Evolutionary conservation across 345 rosid species (phyloP).

Genomic region (Brassica cretica): DNA sequence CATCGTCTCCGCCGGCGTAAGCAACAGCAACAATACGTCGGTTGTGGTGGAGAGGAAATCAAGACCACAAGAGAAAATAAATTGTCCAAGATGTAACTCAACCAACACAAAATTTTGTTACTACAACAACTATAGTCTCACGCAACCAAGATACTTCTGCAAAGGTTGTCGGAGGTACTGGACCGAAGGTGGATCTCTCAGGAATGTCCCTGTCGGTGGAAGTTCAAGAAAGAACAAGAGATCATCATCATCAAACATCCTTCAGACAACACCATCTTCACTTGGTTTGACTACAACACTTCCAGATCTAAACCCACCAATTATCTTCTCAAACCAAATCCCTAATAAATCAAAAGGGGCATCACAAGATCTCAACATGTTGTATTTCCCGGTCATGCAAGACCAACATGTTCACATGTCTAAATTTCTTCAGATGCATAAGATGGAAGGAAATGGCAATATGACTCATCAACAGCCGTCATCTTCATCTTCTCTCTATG

Average conservation of each 20-base stretch:
- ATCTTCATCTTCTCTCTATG: conserved; percentile 31
- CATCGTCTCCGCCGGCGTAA: conserved; percentile 24
- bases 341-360: not conserved
- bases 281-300: not conserved
- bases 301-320: not conserved
- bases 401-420: not conserved
- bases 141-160: not conserved
- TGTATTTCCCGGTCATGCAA: not conserved
- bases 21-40: conserved; percentile 24
- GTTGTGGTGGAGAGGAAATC: not conserved
- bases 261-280: conserved; percentile 3
- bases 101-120: not conserved
- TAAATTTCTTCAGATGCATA: not conserved
- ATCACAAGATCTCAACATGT: not conserved
- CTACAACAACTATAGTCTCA: conserved; percentile 1
- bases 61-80: not conserved
- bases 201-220: not conserved
- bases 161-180: not conserved
- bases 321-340: not conserved
- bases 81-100: conserved; percentile 1
- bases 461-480: conserved; percentile 30
- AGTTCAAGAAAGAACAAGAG: not conserved
- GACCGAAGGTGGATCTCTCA: not conserved
- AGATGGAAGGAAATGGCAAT: conserved; percentile 26
- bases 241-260: not conserved